Base-by-base conservation (phyloP, 106 monocot species). In the Apostasia shenzhenica region DNA sequence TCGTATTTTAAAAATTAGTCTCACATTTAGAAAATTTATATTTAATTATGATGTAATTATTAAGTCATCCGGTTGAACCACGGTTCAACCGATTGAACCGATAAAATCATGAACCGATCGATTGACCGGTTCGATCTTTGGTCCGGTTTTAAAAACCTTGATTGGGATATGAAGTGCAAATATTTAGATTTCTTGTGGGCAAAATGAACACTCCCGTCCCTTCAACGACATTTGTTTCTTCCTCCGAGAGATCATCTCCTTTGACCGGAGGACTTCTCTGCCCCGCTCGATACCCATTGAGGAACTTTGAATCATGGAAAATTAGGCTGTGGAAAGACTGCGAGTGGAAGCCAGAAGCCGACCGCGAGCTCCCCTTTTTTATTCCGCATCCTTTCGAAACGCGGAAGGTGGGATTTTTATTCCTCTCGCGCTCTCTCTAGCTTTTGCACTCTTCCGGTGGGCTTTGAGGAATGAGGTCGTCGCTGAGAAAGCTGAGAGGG, bases 401-500 rank as follows among this genome's bases (percentile, higher is more conserved):
- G 52, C 9, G 41, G 11, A 12, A 44, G 1, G 43, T 7, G n/a
- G 62, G 42, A 45, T 9, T 62, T 45, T 59, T 7, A 38, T 41
- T 6, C 59, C 41, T 59, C 59, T 59, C 37, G 9, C 5, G 1
- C 59, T 59, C 41, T 41, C 59, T 12, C 6, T n/a, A 11, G 10
- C 12, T 41, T 62, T 45, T 44, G 13, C 41, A 9, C 41, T 2
- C 3, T 3, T 8, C 41, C 41, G 41, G 43, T 12, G 62, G 13
- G 44, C 45, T 8, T 9, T 63, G 43, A n/a, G 14, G 65, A 65
- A 65, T 65, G 65, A 65, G 65, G 43, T 49, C 65, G 14, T 65
- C 65, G 13, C 48, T 65, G 65, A 65, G 48, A 48, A 65, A 48
- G 48, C 37, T 65, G 65, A 6, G 65, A 43, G 65, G 48, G n/a